Evolutionary conservation across 2,329 filamentous ascomycete genomes (phyloP).

Genomic region (Dryadomyces quercivorus): DNA sequence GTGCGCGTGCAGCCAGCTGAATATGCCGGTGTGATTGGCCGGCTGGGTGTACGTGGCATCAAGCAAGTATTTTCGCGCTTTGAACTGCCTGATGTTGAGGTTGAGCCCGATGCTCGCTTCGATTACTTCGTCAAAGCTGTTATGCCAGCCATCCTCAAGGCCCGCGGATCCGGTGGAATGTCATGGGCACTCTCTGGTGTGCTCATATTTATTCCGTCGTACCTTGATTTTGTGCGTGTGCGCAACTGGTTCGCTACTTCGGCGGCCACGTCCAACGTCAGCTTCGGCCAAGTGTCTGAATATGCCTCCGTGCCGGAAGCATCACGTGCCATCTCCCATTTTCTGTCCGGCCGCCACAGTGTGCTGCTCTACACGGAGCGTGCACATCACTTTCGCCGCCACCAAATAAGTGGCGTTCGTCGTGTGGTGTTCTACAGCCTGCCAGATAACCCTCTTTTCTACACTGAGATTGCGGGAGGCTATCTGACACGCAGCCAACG

Average conservation of each 20-base stretch:
- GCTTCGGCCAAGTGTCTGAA: conserved; percentile 79
- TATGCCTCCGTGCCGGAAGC: conserved; percentile 72
- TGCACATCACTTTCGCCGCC: conserved; percentile 93
- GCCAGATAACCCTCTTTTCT: conserved; percentile 79
- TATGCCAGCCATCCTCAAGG: conserved; percentile 49
- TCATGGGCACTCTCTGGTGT: conserved; percentile 37
- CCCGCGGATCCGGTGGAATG: background rate
- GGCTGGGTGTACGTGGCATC: conserved; percentile 51
- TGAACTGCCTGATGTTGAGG: conserved; percentile 53
- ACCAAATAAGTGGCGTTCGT: conserved; percentile 68
- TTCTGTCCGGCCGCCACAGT: conserved; percentile 68
- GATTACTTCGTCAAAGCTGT: conserved; percentile 79
- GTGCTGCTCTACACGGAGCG: conserved; percentile 86
- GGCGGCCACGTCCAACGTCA: conserved; percentile 35
- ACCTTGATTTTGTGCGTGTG: conserved; percentile 88
- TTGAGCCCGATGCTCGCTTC: conserved; percentile 81
- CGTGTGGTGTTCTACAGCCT: conserved; percentile 74
- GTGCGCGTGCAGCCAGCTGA: conserved; percentile 53
- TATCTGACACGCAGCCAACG: conserved; percentile 51
- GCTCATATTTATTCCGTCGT: conserved; percentile 81
- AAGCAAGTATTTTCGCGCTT: conserved; percentile 88
- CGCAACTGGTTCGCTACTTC: conserved; percentile 83
- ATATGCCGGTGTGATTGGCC: conserved; percentile 61
- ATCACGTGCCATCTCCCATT: conserved; percentile 75
- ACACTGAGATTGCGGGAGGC: conserved; percentile 60